Conservation (phyloP, 2,329 filamentous ascomycete genomes). For the Blumeriella jaapii region DNA sequence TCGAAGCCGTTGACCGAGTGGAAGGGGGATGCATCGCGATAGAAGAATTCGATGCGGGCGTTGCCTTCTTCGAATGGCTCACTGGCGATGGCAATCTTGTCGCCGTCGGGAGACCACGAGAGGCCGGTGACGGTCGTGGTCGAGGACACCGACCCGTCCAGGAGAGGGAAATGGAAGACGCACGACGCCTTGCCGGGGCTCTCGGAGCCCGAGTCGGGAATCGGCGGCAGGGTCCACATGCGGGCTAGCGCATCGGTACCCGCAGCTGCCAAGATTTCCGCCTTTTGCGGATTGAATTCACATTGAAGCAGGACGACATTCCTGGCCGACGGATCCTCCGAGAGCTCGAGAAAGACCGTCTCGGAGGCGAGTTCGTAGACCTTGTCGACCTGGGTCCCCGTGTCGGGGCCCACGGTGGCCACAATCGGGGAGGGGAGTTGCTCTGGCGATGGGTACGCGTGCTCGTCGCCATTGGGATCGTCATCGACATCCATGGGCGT, state of each 20-base stretch:
- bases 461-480: slow-evolving; percentile 36
- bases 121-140: slow-evolving; percentile 45
- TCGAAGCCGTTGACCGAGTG: slow-evolving; percentile 46
- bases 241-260: slow-evolving; percentile 60
- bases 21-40: slow-evolving; percentile 38
- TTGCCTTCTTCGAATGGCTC: slow-evolving; percentile 37
- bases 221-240: slow-evolving; percentile 49
- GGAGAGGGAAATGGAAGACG: slow-evolving; percentile 32
- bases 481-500: slow-evolving; percentile 49
- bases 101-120: slow-evolving; percentile 48
- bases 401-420: slow-evolving; percentile 49
- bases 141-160: slow-evolving; percentile 41
- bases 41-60: slow-evolving; percentile 44
- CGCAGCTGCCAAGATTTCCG: slow-evolving; percentile 54
- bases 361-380: slow-evolving; percentile 46
- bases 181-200: slow-evolving; percentile 28
- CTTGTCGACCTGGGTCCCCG: slow-evolving; percentile 54
- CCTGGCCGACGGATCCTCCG: slow-evolving; percentile 31
- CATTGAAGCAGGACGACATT: slow-evolving; percentile 54
- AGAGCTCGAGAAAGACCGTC: slow-evolving; percentile 49
- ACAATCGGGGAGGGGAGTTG: slow-evolving; percentile 39
- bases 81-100: slow-evolving; percentile 44
- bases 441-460: slow-evolving; percentile 53
- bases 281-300: slow-evolving; percentile 56
- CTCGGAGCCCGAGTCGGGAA: slow-evolving; percentile 33